Percentiles rank a stretch among this genome's conserved stretches.
Conservation (phyloP, 306 rosid species). For the Lupinus albus region DNA sequence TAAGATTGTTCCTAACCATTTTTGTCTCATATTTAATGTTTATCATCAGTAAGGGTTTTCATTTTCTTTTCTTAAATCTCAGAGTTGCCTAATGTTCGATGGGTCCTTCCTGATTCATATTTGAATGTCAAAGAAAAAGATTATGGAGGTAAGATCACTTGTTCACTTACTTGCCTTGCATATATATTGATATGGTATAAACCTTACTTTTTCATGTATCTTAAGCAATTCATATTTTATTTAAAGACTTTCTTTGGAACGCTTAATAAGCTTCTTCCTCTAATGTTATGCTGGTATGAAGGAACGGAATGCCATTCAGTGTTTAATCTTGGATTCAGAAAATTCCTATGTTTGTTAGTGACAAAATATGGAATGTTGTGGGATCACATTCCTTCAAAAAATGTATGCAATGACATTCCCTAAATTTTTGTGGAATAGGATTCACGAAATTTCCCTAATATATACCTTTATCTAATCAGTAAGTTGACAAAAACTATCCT, state of each 20-base stretch:
- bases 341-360: too few species aligned
- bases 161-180: constrained; percentile 18
- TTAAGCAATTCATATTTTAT: background rate
- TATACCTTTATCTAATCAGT: too few species aligned
- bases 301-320: too few species aligned
- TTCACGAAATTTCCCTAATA: too few species aligned
- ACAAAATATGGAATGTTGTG: too few species aligned
- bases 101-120: constrained; percentile 99
- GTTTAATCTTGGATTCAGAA: too few species aligned
- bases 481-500: too few species aligned
- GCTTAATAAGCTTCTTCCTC: background rate
- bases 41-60: background rate
- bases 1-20: background rate
- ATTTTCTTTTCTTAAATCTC: constrained; percentile 26
- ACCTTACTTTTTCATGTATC: background rate
- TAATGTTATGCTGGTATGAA: too few species aligned
- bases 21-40: background rate
- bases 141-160: constrained; percentile 74
- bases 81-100: constrained; percentile 82
- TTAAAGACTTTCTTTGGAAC: background rate
- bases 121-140: constrained; percentile 88
- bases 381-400: too few species aligned
- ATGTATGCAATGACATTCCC: too few species aligned
- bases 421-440: too few species aligned
- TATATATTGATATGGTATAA: background rate